Base-by-base conservation (phyloP, 345 rosid genomes). In the Boechera divaricarpa region DNA sequence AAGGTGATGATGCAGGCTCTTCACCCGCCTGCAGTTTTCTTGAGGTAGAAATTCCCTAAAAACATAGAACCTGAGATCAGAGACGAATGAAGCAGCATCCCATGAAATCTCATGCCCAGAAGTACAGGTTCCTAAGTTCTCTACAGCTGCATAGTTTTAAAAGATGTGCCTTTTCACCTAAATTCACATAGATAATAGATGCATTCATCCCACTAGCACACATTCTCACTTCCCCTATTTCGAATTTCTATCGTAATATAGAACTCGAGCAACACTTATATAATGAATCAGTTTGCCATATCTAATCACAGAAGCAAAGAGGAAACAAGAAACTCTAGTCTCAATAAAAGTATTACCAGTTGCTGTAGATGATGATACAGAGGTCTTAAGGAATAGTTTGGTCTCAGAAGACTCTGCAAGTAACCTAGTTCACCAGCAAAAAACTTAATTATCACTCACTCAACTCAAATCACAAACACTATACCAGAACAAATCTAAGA, bases 41-140 rank as follows among this genome's bases (percentile, higher is more conserved):
- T 70, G 98, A 89, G 52, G 86, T 87, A 54, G 91, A 88, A 54
- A 95, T 88, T 13, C 91, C 88, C 99, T 92, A 77, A 72, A 67
- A 82, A 48, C 63, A 74, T 18, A 69, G 15, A 76, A 31, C 61
- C 35, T 26, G 13, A 56, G 47, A 28, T 56, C 70, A 35, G 70
- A 54, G 28, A 47, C 51, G 48, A 73, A 10, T 5, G 15, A 65
- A 5, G 26, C 54, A 60, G n/a, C 51, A 48, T 32, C 77, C 63
- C 26, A 45, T 49, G 3, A 78, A 45, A 48, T 10, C 53, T 9
- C 51, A 57, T 10, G 13, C 15, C 66, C 16, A 54, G 62, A 70
- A 33, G 12, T 26, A 54, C 8, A 56, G 26, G n/a, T 16, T 47
- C 64, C 29, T 15, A 70, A 44, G 39, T 47, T 65, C 35, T 18